phyloP scores from a whole-genome alignment of 2,329 filamentous ascomycete genomes.

The Talaromyces verruculosus region DNA sequence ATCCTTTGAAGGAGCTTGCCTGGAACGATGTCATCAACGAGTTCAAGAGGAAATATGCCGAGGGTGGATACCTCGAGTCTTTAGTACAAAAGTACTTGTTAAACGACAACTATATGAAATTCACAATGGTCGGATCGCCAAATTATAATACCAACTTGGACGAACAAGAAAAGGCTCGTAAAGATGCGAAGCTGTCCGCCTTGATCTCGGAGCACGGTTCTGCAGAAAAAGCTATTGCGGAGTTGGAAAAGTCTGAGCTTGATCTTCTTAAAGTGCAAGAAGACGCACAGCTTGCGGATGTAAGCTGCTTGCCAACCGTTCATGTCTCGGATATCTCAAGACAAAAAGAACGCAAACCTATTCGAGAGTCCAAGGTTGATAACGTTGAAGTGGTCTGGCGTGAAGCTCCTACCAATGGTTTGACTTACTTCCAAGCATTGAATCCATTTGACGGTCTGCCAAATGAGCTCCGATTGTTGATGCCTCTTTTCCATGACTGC shows the following conservation, averaged over 20 bases:
- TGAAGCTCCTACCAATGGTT: conserved; percentile 87
- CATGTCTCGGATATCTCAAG: conserved; percentile 87
- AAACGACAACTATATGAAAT: conserved; percentile 81
- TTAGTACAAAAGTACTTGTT: conserved; percentile 87
- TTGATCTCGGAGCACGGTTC: conserved; percentile 68
- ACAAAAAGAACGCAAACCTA: conserved; percentile 70
- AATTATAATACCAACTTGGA: conserved; percentile 72
- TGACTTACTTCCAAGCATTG: conserved; percentile 93
- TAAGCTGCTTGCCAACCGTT: conserved; percentile 84
- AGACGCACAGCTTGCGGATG: conserved; percentile 77
- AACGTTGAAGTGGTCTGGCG: conserved; percentile 79
- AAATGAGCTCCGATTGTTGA: conserved; percentile 76
- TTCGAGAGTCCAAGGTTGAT: conserved; percentile 57
- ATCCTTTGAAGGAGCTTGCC: conserved; percentile 85
- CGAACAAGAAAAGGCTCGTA: conserved; percentile 71
- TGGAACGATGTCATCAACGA: conserved; percentile 86
- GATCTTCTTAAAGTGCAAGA: conserved; percentile 79
- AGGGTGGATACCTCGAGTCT: conserved; percentile 77
- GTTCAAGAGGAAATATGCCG: conserved; percentile 74
- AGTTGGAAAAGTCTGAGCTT: conserved; percentile 75
- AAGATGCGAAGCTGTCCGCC: conserved; percentile 72
- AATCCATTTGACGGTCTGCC: conserved; percentile 77
- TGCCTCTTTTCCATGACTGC: conserved; percentile 87
- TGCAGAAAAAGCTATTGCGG: conserved; percentile 67
- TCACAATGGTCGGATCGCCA: conserved; percentile 87